These are phyloP conservation scores for Cyberlindnera maritima DNA, from an alignment of 805 yeast species.

Conservation along the genomic window DNA sequence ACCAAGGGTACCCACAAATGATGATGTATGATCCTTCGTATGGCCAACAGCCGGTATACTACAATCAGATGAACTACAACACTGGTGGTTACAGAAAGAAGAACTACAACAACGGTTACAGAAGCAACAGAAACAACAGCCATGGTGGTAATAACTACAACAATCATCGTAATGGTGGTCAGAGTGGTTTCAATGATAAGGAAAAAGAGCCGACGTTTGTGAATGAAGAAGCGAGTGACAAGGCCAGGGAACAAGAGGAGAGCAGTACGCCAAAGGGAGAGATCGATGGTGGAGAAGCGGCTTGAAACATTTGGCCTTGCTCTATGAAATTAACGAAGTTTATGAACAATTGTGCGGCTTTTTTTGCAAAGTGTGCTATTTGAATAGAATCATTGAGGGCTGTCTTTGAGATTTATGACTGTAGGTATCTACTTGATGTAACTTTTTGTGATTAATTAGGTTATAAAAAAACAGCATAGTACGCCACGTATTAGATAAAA, in stretches of 20 bases:
- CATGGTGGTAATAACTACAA: slow-evolving; percentile 5
- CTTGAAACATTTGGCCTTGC: background rate
- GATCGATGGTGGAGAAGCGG: background rate
- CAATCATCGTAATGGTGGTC: slow-evolving; percentile 10
- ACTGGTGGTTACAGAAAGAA: slow-evolving; percentile 9
- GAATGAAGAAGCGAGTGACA: background rate
- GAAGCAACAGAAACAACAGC: slow-evolving; percentile 4
- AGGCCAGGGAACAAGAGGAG: slow-evolving; percentile 2
- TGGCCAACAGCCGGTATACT: slow-evolving; percentile 7
- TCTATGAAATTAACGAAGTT: slow-evolving; percentile 4
- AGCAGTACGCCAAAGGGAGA: background rate
- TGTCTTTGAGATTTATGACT: background rate
- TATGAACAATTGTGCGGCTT: slow-evolving; percentile 4
- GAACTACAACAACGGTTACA: slow-evolving; percentile 6
- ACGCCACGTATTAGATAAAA: too few species aligned
- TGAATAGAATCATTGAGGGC: background rate
- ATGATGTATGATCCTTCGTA: slow-evolving; percentile 8
- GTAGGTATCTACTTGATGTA: background rate
- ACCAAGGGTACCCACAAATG: slow-evolving; percentile 8
- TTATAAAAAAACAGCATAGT: background rate
- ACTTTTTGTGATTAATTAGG: background rate
- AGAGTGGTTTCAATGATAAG: background rate
- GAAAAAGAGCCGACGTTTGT: background rate
- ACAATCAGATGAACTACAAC: slow-evolving; percentile 7
- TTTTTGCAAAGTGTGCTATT: background rate